These are phyloP conservation scores for Colletotrichum limetticola DNA, from an alignment of 2,329 filamentous ascomycete species.

Conservation along the genomic window DNA sequence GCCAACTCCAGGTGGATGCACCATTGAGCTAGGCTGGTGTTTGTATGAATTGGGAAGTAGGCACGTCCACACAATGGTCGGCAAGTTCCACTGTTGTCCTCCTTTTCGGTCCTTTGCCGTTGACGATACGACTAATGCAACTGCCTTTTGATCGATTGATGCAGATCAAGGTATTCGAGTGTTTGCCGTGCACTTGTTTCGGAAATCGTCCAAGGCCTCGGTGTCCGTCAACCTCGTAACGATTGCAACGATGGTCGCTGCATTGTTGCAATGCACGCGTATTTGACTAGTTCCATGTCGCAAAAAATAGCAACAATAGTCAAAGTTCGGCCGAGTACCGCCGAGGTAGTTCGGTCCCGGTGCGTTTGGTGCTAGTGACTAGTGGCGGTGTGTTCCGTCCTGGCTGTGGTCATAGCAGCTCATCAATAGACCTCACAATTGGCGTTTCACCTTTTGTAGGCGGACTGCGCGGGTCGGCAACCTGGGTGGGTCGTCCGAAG, in stretches of 20 bases:
- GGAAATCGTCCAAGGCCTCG: background rate
- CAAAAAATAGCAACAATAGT: conserved; percentile 16
- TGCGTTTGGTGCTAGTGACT: conserved; percentile 16
- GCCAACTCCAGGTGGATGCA: conserved; percentile 10
- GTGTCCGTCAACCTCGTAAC: conserved; percentile 1
- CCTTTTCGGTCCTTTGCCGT: background rate
- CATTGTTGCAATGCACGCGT: background rate
- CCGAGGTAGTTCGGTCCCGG: conserved; percentile 15
- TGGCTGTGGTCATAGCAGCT: conserved; percentile 67
- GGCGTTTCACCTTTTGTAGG: conserved; percentile 79
- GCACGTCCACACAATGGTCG: background rate
- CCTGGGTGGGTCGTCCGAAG: conserved; percentile 62
- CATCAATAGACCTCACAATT: conserved; percentile 82
- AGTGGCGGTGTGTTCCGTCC: conserved; percentile 22
- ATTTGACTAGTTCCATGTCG: conserved; percentile 4
- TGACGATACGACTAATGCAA: background rate
- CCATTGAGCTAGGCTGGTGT: background rate
- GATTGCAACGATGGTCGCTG: background rate
- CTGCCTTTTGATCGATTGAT: conserved; percentile 6
- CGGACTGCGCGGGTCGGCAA: conserved; percentile 77
- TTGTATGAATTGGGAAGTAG: background rate
- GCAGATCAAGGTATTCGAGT: background rate
- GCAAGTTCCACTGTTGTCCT: background rate
- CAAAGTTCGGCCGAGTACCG: conserved; percentile 17
- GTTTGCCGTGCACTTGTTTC: conserved; percentile 4